Conservation (phyloP, 1,284 basidiomycete species). For the Kwoniella shivajii region DNA sequence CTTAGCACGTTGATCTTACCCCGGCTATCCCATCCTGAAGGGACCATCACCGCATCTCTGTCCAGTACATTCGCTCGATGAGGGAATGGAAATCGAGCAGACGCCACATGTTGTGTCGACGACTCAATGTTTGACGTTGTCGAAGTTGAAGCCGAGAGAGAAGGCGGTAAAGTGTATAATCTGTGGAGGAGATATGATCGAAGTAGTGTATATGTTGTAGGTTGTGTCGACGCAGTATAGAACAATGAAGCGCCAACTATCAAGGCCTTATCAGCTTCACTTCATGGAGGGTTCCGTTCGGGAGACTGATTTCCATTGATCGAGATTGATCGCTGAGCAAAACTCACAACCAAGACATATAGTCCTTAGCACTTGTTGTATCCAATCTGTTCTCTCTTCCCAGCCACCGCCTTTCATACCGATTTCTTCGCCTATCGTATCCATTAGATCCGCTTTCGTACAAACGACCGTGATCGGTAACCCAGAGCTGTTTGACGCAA, state of each 20-base stretch:
- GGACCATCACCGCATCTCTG: constrained; percentile 86
- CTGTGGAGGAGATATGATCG: constrained; percentile 86
- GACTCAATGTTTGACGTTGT: constrained; percentile 8
- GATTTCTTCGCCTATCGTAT: constrained; percentile 67
- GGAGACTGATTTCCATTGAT: too few relatives aligned
- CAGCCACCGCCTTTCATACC: constrained; percentile 70
- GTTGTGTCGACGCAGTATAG: constrained; percentile 78
- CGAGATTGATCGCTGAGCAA: background rate
- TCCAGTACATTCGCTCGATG: constrained; percentile 89
- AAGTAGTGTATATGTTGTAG: constrained; percentile 74
- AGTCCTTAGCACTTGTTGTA: constrained; percentile 91
- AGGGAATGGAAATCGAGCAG: constrained; percentile 79
- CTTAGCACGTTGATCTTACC: constrained; percentile 89
- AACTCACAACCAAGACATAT: constrained; percentile 86
- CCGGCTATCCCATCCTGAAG: constrained; percentile 96
- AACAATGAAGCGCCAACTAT: constrained; percentile 89
- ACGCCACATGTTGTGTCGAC: constrained; percentile 61
- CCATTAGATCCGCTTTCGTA: constrained; percentile 86
- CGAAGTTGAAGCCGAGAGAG: constrained; percentile 17
- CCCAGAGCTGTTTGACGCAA: constrained; percentile 59
- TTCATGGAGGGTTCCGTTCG: too few relatives aligned
- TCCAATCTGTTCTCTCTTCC: constrained; percentile 93
- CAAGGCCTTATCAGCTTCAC: background rate
- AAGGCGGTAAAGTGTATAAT: constrained; percentile 64
- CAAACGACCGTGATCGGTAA: constrained; percentile 87